A percentile compares a stretch with the other conserved stretches of the same genome.
Conservation (phyloP, 257 asterid genomes). For the Forsythia suspensa region DNA sequence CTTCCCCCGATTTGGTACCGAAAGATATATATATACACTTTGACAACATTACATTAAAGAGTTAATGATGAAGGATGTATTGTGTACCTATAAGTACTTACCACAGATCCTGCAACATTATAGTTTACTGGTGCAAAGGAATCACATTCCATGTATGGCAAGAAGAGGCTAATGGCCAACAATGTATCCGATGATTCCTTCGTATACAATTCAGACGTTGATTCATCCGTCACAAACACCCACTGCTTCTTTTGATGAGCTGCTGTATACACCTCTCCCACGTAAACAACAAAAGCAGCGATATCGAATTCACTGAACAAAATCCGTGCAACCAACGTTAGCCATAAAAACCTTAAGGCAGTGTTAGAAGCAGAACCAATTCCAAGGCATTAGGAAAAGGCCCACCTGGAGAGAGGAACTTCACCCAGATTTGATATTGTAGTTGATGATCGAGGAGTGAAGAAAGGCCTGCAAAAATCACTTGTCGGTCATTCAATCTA, state of each 20-base stretch:
- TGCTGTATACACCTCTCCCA: conserved; percentile 69
- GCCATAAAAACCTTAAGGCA: conserved; percentile 18
- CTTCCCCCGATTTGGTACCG: not conserved
- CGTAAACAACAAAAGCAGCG: conserved; percentile 75
- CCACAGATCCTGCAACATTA: conserved; percentile 74
- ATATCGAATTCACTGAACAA: conserved; percentile 82
- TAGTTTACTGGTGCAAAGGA: conserved; percentile 53
- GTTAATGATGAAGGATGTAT: not conserved
- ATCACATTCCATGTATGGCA: conserved; percentile 46
- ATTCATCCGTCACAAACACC: conserved; percentile 87
- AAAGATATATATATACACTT: not conserved
- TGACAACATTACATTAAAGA: not conserved
- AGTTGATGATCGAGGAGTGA: conserved; percentile 67
- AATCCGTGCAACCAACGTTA: conserved; percentile 28
- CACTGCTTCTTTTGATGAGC: conserved; percentile 80
- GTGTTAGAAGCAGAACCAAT: conserved; percentile 22
- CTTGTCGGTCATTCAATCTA: conserved; percentile 9
- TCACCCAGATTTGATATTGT: conserved; percentile 65
- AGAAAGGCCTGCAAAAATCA: conserved; percentile 64
- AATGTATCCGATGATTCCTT: conserved; percentile 48
- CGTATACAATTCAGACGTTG: conserved; percentile 34
- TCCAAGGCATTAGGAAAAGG: conserved; percentile 20
- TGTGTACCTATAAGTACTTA: conserved; percentile 28
- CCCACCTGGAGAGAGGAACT: conserved; percentile 77
- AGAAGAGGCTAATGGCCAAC: conserved; percentile 76